phyloP scores from a whole-genome alignment of 805 yeast genomes.

The Tetrapisispora arboricola region DNA sequence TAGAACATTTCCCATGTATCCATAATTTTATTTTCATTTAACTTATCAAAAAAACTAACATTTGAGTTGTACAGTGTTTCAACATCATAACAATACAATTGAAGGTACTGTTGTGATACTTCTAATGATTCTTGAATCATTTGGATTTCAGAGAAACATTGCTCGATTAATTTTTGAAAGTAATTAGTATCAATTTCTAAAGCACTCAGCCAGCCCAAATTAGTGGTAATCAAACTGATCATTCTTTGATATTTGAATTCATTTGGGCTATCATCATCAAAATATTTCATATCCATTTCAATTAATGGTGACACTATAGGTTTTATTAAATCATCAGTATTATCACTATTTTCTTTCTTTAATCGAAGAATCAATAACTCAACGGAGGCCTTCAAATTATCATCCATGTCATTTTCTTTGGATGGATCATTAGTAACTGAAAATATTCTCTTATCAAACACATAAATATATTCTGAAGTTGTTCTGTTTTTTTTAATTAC shows the following conservation, averaged over 20 bases:
- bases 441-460: constrained; percentile 54
- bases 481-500: neutral
- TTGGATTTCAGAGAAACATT: constrained; percentile 29
- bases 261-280: neutral
- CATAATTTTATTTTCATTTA: constrained; percentile 35
- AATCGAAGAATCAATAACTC: neutral
- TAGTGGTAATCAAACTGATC: constrained; percentile 32
- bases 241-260: constrained; percentile 15
- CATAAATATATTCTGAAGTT: constrained; percentile 38
- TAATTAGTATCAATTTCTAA: constrained; percentile 33
- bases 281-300: constrained; percentile 12
- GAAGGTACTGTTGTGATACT: constrained; percentile 40
- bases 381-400: neutral
- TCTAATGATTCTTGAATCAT: constrained; percentile 37
- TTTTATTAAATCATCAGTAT: constrained; percentile 12
- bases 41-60: constrained; percentile 30
- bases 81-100: constrained; percentile 39
- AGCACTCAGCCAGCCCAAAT: constrained; percentile 44
- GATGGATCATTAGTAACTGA: constrained; percentile 22
- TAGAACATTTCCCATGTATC: constrained; percentile 33
- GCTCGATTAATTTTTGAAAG: constrained; percentile 24
- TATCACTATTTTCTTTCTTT: neutral
- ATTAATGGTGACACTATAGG: constrained; percentile 32
- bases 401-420: neutral
- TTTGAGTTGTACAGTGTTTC: constrained; percentile 36